phyloP scores from a whole-genome alignment of 192 early-diverging fungal species.

The Physocladia obscura region DNA sequence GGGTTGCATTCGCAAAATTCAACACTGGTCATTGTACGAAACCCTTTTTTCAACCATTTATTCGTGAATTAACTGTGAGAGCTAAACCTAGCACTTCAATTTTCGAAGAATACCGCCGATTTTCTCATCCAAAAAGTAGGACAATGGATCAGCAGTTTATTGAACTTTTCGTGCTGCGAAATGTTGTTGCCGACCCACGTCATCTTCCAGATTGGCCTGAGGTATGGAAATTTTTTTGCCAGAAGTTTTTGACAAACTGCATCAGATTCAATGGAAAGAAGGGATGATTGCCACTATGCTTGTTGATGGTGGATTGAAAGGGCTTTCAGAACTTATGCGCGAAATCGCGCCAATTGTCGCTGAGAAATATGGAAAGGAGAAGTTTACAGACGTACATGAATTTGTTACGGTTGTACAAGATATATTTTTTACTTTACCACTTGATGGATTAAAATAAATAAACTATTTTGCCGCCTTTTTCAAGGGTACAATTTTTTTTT shows the following conservation, averaged over 20 bases:
- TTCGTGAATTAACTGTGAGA: too few species aligned
- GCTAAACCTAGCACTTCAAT: constrained; percentile 93
- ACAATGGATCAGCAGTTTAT: constrained; percentile 64
- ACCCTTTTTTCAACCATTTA: too few species aligned
- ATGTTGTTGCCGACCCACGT: constrained; percentile 40
- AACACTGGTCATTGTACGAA: constrained; percentile 93
- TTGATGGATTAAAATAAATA: too few species aligned
- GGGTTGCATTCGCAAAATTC: constrained; percentile 91
- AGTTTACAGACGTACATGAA: too few species aligned
- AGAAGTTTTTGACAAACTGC: background rate
- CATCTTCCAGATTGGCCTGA: constrained; percentile 58
- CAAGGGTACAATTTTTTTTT: too few species aligned
- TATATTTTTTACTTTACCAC: too few species aligned
- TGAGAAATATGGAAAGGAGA: too few species aligned
- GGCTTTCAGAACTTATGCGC: background rate
- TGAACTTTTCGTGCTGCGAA: constrained; percentile 53
- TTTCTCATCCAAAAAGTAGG: constrained; percentile 62
- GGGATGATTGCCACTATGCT: constrained; percentile 25
- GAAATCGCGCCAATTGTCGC: too few species aligned
- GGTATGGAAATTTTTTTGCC: constrained; percentile 4
- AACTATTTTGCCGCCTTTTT: too few species aligned
- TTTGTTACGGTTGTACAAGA: too few species aligned
- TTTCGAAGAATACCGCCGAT: constrained; percentile 94
- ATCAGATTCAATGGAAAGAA: constrained; percentile 14
- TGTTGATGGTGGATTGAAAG: constrained; percentile 4